These are phyloP conservation scores for Nitzschia sp. DNA, from an alignment of 108 stramenopile genomes.

Conservation along the genomic window DNA sequence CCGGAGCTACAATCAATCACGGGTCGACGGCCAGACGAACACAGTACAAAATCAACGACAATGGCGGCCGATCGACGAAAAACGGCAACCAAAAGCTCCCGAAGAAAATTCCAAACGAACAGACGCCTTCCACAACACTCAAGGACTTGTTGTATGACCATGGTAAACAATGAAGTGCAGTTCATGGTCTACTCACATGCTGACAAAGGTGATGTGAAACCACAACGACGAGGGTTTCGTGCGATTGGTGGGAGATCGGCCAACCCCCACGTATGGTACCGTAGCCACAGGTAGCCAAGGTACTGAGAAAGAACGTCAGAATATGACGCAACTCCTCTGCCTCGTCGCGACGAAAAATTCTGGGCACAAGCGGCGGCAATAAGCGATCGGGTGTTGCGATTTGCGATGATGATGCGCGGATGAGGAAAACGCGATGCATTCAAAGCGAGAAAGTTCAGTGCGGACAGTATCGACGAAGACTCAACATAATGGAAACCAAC, in stretches of 20 bases:
- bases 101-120: slow-evolving; percentile 3
- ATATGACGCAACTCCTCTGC: slow-evolving; percentile 9
- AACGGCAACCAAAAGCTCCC: neutral
- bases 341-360: slow-evolving; percentile 2
- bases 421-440: no score
- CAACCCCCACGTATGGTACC: neutral
- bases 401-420: no score
- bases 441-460: no score
- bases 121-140: neutral
- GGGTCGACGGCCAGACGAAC: slow-evolving; percentile 1
- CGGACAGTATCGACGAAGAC: no score
- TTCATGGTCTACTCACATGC: neutral
- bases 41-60: slow-evolving; percentile 2
- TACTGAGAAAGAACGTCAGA: slow-evolving; percentile 3
- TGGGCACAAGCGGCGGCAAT: no score
- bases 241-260: slow-evolving; percentile 14
- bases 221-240: slow-evolving; percentile 4
- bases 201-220: slow-evolving; percentile 3
- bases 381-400: no score
- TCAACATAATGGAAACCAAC: no score
- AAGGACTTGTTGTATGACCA: slow-evolving; percentile 7
- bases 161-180: neutral
- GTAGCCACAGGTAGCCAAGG: neutral
- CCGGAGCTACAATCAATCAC: neutral
- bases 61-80: neutral